Conservation (phyloP, 805 yeast genomes). For the Suhomyces sp. region DNA sequence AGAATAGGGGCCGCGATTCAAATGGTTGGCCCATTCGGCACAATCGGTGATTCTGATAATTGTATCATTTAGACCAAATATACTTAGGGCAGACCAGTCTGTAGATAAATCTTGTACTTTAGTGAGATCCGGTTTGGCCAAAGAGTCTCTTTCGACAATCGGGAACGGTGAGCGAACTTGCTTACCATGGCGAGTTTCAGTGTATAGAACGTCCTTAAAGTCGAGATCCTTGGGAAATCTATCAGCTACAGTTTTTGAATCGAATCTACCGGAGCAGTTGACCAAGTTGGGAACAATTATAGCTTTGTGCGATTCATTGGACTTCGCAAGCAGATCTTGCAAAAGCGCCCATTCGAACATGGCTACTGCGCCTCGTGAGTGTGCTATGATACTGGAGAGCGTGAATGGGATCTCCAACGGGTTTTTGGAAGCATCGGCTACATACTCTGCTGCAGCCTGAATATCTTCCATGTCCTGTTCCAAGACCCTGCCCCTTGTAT, state of each 20-base stretch:
- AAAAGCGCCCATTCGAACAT: conserved; percentile 67
- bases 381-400: conserved; percentile 63
- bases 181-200: conserved; percentile 51
- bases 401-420: conserved; percentile 43
- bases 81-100: conserved; percentile 54
- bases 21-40: conserved; percentile 52
- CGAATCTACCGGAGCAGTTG: conserved; percentile 72
- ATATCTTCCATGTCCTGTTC: conserved; percentile 69
- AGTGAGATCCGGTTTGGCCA: conserved; percentile 47
- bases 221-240: conserved; percentile 28
- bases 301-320: conserved; percentile 24
- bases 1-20: conserved; percentile 48
- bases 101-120: conserved; percentile 39
- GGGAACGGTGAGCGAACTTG: conserved; percentile 43
- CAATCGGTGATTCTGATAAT: conserved; percentile 66
- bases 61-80: conserved; percentile 69
- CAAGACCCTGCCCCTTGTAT: conserved; percentile 51
- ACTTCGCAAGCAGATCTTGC: conserved; percentile 35
- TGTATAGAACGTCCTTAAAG: conserved; percentile 16
- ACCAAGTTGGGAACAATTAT: conserved; percentile 60
- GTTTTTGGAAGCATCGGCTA: conserved; percentile 25
- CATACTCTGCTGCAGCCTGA: conserved; percentile 34
- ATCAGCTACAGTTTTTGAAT: conserved; percentile 44
- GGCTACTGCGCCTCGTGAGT: conserved; percentile 77
- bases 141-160: conserved; percentile 47